Evolutionary conservation across 228 moss, liverwort and hornwort genomes (phyloP).

Genomic region (Sphagnum fallax): DNA sequence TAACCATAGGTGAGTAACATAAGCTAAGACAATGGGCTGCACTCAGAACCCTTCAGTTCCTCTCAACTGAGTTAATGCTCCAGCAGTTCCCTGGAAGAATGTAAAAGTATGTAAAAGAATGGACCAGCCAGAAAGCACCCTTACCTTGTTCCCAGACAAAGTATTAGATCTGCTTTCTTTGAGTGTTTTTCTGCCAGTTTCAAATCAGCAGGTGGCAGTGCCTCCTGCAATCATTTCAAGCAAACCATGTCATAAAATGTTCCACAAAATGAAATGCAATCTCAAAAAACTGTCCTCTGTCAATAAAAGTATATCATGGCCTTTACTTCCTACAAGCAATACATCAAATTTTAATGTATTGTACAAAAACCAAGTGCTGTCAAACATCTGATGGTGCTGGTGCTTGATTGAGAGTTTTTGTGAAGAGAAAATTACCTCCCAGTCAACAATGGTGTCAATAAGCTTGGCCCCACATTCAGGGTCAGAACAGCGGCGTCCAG

Average conservation of each 20-base stretch:
- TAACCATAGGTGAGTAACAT: neutral
- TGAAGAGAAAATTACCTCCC: constrained; percentile 44
- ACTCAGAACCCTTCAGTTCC: no score
- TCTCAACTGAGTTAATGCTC: no score
- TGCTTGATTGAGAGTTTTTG: neutral
- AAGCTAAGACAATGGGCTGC: neutral
- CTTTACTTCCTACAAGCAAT: no score
- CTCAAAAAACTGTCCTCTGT: no score
- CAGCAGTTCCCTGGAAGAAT: no score
- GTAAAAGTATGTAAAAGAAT: neutral
- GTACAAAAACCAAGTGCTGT: no score
- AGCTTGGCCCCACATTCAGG: constrained; percentile 61
- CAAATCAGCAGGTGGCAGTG: constrained; percentile 69
- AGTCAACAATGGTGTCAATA: constrained; percentile 81
- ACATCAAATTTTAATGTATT: no score
- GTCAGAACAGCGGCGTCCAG: constrained; percentile 63
- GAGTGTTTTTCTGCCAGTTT: constrained; percentile 80
- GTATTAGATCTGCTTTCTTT: constrained; percentile 66
- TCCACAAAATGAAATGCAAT: no score
- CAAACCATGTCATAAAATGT: constrained; percentile 4
- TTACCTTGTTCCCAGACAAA: constrained; percentile 86
- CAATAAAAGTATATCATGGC: no score
- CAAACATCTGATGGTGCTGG: no score
- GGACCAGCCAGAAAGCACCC: neutral
- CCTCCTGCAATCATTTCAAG: constrained; percentile 41